Conservation (phyloP, 2,329 filamentous ascomycete genomes). For the Chaetomium strumarium region DNA sequence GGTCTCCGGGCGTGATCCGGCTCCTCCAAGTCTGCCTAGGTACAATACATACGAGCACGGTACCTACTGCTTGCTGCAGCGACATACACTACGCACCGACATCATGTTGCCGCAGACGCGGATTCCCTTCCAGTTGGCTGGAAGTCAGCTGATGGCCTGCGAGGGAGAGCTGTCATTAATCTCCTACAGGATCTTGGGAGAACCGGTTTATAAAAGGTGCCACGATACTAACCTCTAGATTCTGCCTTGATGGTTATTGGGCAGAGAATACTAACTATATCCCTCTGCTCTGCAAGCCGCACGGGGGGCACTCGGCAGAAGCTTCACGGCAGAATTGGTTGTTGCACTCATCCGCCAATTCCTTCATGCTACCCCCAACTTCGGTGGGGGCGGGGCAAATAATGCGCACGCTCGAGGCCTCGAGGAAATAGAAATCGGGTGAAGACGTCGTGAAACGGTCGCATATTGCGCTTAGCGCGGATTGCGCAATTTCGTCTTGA, state of each 20-base stretch:
- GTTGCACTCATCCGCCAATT: slow-evolving; percentile 2
- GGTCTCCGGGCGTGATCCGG: no score
- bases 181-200: background rate
- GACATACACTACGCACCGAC: background rate
- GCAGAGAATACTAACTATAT: background rate
- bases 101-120: background rate
- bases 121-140: background rate
- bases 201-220: background rate
- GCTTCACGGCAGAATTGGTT: background rate
- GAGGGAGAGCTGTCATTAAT: background rate
- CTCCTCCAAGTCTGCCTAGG: no score
- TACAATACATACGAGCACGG: no score
- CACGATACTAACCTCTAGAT: background rate
- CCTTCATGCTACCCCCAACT: background rate
- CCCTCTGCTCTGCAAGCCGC: no score
- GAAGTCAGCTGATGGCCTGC: background rate
- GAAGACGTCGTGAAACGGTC: background rate
- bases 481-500: background rate
- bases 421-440: background rate
- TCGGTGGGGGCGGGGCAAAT: slow-evolving; percentile 6
- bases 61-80: no score
- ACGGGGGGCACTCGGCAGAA: no score
- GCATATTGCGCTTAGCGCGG: slow-evolving; percentile 11
- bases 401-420: background rate
- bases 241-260: background rate